Conservation (phyloP, 139 green algal genomes). For the Chlamydomonas sphaeroides region DNA sequence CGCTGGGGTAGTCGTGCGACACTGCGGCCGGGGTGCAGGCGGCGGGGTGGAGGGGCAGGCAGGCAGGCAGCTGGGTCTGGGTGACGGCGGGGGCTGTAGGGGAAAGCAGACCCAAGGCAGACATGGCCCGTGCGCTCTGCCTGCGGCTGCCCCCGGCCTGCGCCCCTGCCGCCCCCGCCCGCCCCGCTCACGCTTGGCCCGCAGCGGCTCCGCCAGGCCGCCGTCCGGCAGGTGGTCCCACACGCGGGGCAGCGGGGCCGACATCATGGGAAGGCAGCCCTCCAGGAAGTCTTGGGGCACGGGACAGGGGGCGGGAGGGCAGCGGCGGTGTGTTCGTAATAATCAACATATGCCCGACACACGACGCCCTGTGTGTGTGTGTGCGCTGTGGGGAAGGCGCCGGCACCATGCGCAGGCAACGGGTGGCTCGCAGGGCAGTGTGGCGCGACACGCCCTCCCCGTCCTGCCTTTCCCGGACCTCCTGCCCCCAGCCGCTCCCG, state of each 20-base stretch:
- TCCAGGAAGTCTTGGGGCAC: constrained; percentile 42
- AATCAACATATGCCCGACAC: neutral
- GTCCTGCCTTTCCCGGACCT: too few species aligned
- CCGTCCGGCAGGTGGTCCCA: constrained; percentile 47
- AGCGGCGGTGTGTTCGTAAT: too few species aligned
- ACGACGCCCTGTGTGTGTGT: neutral
- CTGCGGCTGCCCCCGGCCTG: too few species aligned
- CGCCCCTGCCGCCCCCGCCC: too few species aligned
- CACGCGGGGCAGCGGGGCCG: constrained; percentile 48
- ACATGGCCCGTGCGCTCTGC: too few species aligned
- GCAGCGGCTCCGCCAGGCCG: constrained; percentile 45
- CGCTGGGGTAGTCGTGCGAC: constrained; percentile 18
- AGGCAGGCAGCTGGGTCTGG: neutral
- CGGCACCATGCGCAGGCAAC: too few species aligned
- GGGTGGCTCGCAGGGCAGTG: neutral
- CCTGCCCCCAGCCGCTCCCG: too few species aligned
- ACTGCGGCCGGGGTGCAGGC: neutral
- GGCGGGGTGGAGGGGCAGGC: neutral
- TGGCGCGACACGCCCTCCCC: too few species aligned
- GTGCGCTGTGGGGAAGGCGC: too few species aligned
- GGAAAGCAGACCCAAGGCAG: too few species aligned
- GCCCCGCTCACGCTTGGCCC: constrained; percentile 12
- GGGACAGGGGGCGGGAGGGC: neutral
- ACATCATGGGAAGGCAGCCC: constrained; percentile 43
- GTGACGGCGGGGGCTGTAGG: neutral